A percentile compares a stretch with the other conserved stretches of the same genome.
Conservation (phyloP, 2,329 filamentous ascomycete species). For the Cladophialophora exuberans region DNA sequence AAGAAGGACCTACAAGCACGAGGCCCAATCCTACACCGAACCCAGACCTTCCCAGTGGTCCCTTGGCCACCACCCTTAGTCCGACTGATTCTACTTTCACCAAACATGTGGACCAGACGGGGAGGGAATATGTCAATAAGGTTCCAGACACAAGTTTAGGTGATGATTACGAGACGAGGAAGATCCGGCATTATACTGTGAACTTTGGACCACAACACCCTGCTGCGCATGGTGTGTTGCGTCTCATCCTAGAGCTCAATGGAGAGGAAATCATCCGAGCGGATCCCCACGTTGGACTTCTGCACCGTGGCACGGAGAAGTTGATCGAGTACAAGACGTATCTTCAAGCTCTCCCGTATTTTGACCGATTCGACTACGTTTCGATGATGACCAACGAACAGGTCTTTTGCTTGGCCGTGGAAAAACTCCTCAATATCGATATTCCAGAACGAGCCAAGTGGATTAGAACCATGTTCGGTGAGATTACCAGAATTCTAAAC, state of each 20-base stretch:
- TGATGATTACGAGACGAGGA: slow-evolving; percentile 65
- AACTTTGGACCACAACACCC: slow-evolving; percentile 99
- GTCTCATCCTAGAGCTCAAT: slow-evolving; percentile 94
- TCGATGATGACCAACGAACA: slow-evolving; percentile 99
- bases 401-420: slow-evolving; percentile 90
- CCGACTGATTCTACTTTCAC: slow-evolving; percentile 62
- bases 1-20: slow-evolving; percentile 46
- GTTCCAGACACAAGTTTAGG: slow-evolving; percentile 47
- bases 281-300: slow-evolving; percentile 93
- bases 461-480: slow-evolving; percentile 93
- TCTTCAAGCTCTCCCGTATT: slow-evolving; percentile 96
- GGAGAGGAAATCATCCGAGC: slow-evolving; percentile 96
- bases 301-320: slow-evolving; percentile 98
- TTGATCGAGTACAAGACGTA: slow-evolving; percentile 99
- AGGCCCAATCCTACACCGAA: slow-evolving; percentile 36
- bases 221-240: slow-evolving; percentile 95
- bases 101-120: slow-evolving; percentile 44
- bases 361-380: slow-evolving; percentile 97
- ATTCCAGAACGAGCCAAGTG: slow-evolving; percentile 95
- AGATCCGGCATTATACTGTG: slow-evolving; percentile 98
- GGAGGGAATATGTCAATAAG: slow-evolving; percentile 42
- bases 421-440: slow-evolving; percentile 97
- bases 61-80: slow-evolving; percentile 55
- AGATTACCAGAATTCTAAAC: slow-evolving; percentile 92
- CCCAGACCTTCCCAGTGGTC: slow-evolving; percentile 32